Conservation (phyloP, 345 rosid species). For the Carallia brachiata region DNA sequence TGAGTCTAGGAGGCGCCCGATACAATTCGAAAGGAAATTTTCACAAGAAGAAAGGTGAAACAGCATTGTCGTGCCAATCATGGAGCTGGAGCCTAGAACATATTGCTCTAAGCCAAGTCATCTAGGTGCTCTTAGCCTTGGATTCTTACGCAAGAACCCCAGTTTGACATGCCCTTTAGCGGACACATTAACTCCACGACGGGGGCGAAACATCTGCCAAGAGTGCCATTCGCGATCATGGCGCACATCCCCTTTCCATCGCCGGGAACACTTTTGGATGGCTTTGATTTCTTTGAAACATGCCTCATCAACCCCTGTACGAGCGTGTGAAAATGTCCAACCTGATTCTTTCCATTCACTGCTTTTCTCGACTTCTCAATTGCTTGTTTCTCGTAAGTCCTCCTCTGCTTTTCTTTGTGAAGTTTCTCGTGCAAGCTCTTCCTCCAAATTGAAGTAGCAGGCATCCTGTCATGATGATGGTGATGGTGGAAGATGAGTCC, state of each 20-base stretch:
- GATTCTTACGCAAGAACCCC: conserved; percentile 24
- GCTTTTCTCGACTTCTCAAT: conserved; percentile 23
- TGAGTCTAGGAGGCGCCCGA: too few species aligned
- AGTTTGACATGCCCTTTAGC: conserved; percentile 38
- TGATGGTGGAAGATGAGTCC: conserved; percentile 66
- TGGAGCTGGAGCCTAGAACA: too few species aligned
- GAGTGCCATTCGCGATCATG: conserved; percentile 17
- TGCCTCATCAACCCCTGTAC: conserved; percentile 53
- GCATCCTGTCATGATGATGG: not conserved
- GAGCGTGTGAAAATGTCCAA: conserved; percentile 44
- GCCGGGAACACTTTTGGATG: not conserved
- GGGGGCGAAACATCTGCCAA: conserved; percentile 41
- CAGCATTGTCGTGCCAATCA: too few species aligned
- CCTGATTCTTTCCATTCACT: conserved; percentile 25
- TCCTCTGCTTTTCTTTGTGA: conserved; percentile 21
- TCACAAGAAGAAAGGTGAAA: too few species aligned
- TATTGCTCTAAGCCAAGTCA: conserved; percentile 1
- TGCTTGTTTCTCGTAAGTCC: conserved; percentile 15
- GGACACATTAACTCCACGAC: conserved; percentile 36
- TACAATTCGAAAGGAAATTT: too few species aligned
- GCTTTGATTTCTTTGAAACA: conserved; percentile 41
- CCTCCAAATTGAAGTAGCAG: conserved; percentile 49
- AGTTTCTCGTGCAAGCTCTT: conserved; percentile 30
- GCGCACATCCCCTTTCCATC: not conserved
- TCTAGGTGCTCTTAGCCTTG: conserved; percentile 14